Evolutionary conservation across 2,329 filamentous ascomycete species (phyloP).

Genomic region (Rhynchosporium agropyri): DNA sequence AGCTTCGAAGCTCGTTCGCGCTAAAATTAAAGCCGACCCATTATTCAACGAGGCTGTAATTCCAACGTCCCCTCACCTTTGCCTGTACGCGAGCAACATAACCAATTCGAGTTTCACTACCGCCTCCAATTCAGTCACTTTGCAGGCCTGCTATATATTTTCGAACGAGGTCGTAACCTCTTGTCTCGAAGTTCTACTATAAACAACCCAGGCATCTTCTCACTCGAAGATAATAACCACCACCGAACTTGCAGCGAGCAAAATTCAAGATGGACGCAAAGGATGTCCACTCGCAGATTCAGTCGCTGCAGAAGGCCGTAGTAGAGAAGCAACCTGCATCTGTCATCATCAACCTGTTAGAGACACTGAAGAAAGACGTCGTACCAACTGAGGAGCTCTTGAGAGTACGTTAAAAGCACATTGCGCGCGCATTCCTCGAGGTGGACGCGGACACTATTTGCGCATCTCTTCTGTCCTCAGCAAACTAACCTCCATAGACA

Average conservation of each 20-base stretch:
- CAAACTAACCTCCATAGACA: constrained; percentile 49
- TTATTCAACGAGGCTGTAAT: constrained; percentile 14
- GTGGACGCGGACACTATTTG: constrained; percentile 1
- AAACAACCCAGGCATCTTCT: not conserved
- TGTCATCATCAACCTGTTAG: constrained; percentile 73
- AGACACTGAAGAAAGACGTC: constrained; percentile 77
- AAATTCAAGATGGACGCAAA: constrained; percentile 37
- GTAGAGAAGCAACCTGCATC: constrained; percentile 72
- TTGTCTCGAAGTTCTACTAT: not conserved
- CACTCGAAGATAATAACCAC: not conserved
- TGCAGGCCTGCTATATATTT: not conserved
- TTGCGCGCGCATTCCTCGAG: constrained; percentile 34
- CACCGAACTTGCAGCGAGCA: not conserved
- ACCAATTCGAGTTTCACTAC: constrained; percentile 1
- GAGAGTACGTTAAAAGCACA: constrained; percentile 58
- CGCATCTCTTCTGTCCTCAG: not conserved
- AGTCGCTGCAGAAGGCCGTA: constrained; percentile 76
- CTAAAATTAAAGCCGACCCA: constrained; percentile 14
- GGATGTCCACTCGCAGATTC: constrained; percentile 39
- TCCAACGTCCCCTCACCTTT: constrained; percentile 13
- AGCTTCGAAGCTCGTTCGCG: constrained; percentile 8
- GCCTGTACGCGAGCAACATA: constrained; percentile 1
- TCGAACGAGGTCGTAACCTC: not conserved
- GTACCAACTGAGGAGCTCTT: constrained; percentile 87
- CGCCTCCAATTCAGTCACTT: constrained; percentile 22